These are phyloP conservation scores for Neurospora terricola DNA, from an alignment of 495 filamentous ascomycete genomes.

Conservation along the genomic window DNA sequence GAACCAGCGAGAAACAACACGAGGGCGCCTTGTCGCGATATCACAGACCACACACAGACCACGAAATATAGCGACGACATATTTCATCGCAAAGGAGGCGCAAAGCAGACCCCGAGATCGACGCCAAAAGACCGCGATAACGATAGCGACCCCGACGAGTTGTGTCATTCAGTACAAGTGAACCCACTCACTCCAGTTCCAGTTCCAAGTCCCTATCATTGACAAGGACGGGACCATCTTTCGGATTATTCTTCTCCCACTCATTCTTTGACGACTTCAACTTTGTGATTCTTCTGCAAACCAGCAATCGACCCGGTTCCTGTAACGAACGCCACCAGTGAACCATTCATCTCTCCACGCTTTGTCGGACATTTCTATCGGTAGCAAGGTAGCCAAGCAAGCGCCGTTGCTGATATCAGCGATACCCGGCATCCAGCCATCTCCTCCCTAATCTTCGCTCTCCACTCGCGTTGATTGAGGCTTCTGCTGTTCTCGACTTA, in stretches of 20 bases:
- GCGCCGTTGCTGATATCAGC: background rate
- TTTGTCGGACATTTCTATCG: background rate
- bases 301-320: background rate
- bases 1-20: background rate
- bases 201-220: background rate
- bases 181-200: background rate
- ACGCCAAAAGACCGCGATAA: background rate
- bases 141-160: background rate
- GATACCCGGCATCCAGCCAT: background rate
- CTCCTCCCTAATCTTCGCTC: background rate
- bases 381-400: background rate
- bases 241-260: background rate
- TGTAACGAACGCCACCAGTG: background rate
- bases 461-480: background rate
- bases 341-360: background rate
- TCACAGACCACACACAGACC: background rate
- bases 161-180: background rate
- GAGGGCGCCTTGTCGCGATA: background rate
- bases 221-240: background rate
- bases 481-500: background rate
- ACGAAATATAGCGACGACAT: background rate
- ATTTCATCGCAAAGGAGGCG: background rate
- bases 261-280: background rate
- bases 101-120: background rate
- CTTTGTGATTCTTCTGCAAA: background rate